Percentiles rank a stretch among this genome's conserved stretches.
These are phyloP conservation scores for Guadua angustifolia DNA, from an alignment of 176 grass and related monocot genomes.

Conservation along the genomic window DNA sequence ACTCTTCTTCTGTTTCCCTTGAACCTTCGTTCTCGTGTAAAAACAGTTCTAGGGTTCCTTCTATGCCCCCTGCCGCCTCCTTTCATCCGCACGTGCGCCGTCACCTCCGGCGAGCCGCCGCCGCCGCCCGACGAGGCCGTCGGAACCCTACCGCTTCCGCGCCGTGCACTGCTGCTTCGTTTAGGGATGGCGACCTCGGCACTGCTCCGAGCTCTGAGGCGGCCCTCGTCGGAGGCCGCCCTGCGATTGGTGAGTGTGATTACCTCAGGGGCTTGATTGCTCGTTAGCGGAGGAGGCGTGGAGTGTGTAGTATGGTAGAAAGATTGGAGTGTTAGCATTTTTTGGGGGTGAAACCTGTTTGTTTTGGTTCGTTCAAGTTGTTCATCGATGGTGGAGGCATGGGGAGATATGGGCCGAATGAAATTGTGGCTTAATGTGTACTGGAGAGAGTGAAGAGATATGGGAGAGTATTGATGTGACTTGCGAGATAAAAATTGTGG, in stretches of 20 bases:
- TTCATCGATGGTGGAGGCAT: neutral
- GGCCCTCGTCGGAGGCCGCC: slow-evolving; percentile 39
- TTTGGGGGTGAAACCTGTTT: neutral
- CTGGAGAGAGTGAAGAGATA: neutral
- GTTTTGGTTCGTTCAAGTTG: neutral
- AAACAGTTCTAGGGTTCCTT: slow-evolving; percentile 1
- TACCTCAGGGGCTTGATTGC: neutral
- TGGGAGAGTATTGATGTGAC: neutral
- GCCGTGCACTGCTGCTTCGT: neutral
- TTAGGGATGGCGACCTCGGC: slow-evolving; percentile 52
- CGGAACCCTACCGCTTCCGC: neutral
- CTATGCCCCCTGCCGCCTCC: neutral
- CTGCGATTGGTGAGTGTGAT: slow-evolving; percentile 53
- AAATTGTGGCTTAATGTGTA: slow-evolving; percentile 14
- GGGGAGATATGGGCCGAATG: neutral
- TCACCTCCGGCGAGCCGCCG: slow-evolving; percentile 29
- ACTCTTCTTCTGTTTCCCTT: neutral
- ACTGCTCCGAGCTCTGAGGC: slow-evolving; percentile 59
- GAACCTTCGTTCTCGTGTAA: neutral
- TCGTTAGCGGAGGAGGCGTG: neutral
- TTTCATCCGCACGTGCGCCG: neutral
- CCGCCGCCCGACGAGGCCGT: neutral
- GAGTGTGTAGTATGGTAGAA: neutral
- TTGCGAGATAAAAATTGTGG: neutral
- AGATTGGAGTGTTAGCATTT: neutral